Evolutionary conservation across 2,329 filamentous ascomycete genomes (phyloP), one percentile per base, ranked within the genome.

Genomic region (Xylaria sp.): DNA sequence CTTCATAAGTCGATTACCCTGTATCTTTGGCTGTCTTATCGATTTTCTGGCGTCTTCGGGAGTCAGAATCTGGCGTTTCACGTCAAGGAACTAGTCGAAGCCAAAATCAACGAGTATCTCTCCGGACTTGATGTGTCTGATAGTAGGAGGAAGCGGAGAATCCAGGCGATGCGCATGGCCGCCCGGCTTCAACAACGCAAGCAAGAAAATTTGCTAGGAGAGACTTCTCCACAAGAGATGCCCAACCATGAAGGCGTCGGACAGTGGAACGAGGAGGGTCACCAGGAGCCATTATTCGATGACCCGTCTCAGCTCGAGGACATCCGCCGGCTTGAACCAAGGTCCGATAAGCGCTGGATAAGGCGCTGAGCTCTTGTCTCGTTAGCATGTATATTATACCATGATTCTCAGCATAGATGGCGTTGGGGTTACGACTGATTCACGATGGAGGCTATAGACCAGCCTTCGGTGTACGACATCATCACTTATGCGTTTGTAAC

Each of bases 11-110:
- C 89, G 32, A 83, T 99, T 43, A 93, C 95, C 52, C 82, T 94
- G 55, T 99, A 98, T 77, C 85, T 97, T 1, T 99, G 96, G 96
- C 84, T 99, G 18, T 95, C 92, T 73, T 98, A 95, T 80, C 90
- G 95, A 7, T 97, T 95, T 78, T 85, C 89, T 3, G 92, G 93
- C 57, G 85, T 97, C 59, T 97, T 97, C 78, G 86, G 83, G 6
- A 92, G 90, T 71, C 88, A 95, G 73, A 83, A 83, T 0, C 83
- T 97, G 50, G 94, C 93, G 0, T 91, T 92, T 71, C 90, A 97
- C 76, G 88, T 93, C 57, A 97, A 97, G 76, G 80, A 81, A 7
- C 78, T 97, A 58, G 90, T 94, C 1, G 94, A 97, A 80, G 84
- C 89, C 60, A 89, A 87, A 77, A 94, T 98, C 75, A 86, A 91